Evolutionary conservation across 257 asterid genomes (phyloP), one percentile per base, ranked within the genome.

Genomic region (Solanum tarijense): DNA sequence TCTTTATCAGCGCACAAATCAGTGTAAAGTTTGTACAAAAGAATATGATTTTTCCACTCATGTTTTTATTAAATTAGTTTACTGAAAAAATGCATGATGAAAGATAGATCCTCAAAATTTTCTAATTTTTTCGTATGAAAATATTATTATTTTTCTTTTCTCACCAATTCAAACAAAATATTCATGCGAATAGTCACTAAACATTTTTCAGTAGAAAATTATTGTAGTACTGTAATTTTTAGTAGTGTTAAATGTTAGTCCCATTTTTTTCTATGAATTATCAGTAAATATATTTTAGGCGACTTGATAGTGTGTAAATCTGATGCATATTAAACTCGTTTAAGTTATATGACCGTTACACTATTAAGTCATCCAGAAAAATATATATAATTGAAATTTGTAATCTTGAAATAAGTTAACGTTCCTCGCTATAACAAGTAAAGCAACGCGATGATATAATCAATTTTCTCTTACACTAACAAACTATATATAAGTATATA

Each of bases 31-130:
- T 52, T 52, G 23, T 52, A 48, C 58, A 14, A 48, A 1, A 48
- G 0, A 16, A 52, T 52, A 52, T 52, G 60, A 52, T 16, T 52
- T 16, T 41, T 41, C 0, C 4, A 5, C 0, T 52, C 23, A 6
- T 52, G 3, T 6, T 52, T 0, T 0, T 0, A 46, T 13, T 46
- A 20, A 12, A 46, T 0, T 0, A 46, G 6, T 12, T 46, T 12
- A 46, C 2, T 46, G 3, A 13, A 12, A 46, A 46, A 43, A 43
- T 43, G 14, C 5, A 11, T 43, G 52, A 1, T 46, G 5, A 1
- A 48, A 48, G 21, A 14, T 14, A 48, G 21, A 48, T 48, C 4
- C 3, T 48, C 8, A 18, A 55, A 55, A 18, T 1, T 18, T 6
- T 1, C 4, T 55, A 55, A 18, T 18, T 55, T 55, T 52, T 55